These are phyloP conservation scores for Nicotiana attenuata DNA, from an alignment of 257 asterid genomes.

Conservation along the genomic window DNA sequence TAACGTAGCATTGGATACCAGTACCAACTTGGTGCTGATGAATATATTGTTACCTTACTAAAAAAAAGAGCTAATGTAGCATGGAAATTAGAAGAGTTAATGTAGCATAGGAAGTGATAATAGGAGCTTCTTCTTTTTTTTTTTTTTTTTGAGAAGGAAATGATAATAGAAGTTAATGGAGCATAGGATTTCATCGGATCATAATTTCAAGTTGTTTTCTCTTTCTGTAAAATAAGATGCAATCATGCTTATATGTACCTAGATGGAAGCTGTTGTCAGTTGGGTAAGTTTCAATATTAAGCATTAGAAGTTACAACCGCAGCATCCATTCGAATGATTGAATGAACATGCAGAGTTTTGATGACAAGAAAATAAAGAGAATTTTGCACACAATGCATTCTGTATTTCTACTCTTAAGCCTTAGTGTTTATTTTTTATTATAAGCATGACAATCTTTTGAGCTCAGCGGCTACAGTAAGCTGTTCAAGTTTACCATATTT, in stretches of 20 bases:
- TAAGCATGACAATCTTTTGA: neutral
- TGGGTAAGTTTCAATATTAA: neutral
- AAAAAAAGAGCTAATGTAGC: neutral
- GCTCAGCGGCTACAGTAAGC: neutral
- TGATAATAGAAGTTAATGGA: neutral
- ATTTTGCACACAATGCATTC: neutral
- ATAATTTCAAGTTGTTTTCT: neutral
- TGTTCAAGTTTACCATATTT: conserved; percentile 2
- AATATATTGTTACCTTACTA: no score
- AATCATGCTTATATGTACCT: neutral
- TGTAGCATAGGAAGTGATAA: neutral
- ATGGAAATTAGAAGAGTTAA: no score
- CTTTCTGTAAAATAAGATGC: neutral
- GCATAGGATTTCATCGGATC: neutral
- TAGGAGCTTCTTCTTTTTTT: no score
- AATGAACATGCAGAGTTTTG: neutral
- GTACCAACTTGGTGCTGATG: no score
- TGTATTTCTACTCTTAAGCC: neutral
- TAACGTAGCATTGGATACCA: neutral
- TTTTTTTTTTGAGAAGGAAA: no score
- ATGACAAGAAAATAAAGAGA: neutral
- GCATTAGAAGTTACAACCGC: neutral
- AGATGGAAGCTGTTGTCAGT: neutral
- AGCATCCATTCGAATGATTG: neutral
- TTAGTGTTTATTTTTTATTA: neutral